These are phyloP conservation scores for Aspergillus intermedius DNA, from an alignment of 2,329 filamentous ascomycete genomes.

Conservation along the genomic window DNA sequence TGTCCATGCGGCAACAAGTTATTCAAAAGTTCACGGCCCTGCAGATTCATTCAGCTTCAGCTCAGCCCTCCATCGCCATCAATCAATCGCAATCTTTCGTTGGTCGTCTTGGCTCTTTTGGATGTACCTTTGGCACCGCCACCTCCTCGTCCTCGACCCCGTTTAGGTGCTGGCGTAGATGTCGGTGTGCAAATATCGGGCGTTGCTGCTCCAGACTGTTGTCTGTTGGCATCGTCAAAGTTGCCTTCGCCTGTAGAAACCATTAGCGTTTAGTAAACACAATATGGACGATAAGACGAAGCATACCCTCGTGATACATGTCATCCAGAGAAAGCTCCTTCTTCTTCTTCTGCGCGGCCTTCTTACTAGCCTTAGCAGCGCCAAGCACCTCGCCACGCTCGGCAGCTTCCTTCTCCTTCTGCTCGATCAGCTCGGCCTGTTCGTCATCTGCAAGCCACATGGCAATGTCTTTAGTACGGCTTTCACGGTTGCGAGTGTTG, in stretches of 20 bases:
- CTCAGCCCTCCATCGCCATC: conserved; percentile 38
- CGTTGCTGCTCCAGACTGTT: conserved; percentile 79
- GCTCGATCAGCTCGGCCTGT: conserved; percentile 87
- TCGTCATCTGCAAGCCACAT: conserved; percentile 99
- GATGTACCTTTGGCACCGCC: conserved; percentile 50
- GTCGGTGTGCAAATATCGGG: conserved; percentile 47
- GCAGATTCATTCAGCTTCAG: conserved; percentile 1
- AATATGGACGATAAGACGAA: neutral
- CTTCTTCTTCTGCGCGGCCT: conserved; percentile 54
- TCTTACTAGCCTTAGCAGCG: conserved; percentile 55
- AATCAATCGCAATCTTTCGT: conserved; percentile 42
- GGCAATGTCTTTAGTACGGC: conserved; percentile 94
- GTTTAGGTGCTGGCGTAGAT: conserved; percentile 45
- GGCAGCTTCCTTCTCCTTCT: conserved; percentile 79
- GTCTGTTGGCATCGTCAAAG: conserved; percentile 79
- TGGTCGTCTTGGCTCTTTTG: conserved; percentile 57
- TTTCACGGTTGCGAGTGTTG: conserved; percentile 84
- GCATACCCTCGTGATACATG: conserved; percentile 97
- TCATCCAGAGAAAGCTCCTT: conserved; percentile 70
- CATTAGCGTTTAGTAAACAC: conserved; percentile 5
- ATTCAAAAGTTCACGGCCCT: conserved; percentile 1
- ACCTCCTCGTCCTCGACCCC: conserved; percentile 47
- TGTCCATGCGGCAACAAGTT: conserved; percentile 5
- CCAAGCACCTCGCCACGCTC: conserved; percentile 59
- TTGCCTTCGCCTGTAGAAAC: conserved; percentile 74